phyloP scores from a whole-genome alignment of 441 rosid species.

The Viola pubescens region DNA sequence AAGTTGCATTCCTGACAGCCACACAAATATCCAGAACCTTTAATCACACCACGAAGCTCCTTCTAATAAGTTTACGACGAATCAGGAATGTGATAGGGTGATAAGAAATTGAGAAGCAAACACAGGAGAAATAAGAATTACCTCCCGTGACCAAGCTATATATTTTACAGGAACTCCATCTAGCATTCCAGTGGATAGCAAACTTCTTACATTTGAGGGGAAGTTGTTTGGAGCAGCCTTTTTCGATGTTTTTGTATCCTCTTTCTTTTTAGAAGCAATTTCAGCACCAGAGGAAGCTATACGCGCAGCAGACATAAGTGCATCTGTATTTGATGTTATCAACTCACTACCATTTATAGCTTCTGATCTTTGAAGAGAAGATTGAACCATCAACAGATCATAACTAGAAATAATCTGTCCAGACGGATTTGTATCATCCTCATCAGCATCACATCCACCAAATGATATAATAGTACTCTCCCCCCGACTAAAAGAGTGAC shows the following conservation, averaged over 20 bases:
- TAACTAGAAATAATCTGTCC: conserved; percentile 36
- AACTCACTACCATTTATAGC: conserved; percentile 24
- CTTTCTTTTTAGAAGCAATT: conserved; percentile 41
- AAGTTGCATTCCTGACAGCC: conserved; percentile 57
- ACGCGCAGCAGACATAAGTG: conserved; percentile 20
- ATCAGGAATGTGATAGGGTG: conserved; percentile 14
- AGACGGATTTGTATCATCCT: conserved; percentile 39
- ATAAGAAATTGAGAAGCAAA: conserved; percentile 11
- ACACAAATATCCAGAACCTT: conserved; percentile 66
- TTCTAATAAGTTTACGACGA: conserved; percentile 30
- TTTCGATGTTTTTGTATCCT: conserved; percentile 37
- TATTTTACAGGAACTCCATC: conserved; percentile 78
- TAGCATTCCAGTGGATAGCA: conserved; percentile 74
- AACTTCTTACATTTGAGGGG: conserved; percentile 74
- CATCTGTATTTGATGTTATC: conserved; percentile 27
- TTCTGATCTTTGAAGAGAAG: conserved; percentile 28
- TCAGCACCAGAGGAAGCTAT: conserved; percentile 28
- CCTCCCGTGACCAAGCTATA: conserved; percentile 73
- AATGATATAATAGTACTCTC: conserved; percentile 59
- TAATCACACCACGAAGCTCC: conserved; percentile 49
- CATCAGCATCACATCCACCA: conserved; percentile 64
- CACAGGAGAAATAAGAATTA: conserved; percentile 22
- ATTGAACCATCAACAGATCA: conserved; percentile 42
- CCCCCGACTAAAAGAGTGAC: conserved; percentile 31
- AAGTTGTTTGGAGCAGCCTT: conserved; percentile 51